Evolutionary conservation across 768 basidiomycete genomes (phyloP), one percentile per base, ranked within the genome.

Genomic region (Pleurotus citrinopileatus): DNA sequence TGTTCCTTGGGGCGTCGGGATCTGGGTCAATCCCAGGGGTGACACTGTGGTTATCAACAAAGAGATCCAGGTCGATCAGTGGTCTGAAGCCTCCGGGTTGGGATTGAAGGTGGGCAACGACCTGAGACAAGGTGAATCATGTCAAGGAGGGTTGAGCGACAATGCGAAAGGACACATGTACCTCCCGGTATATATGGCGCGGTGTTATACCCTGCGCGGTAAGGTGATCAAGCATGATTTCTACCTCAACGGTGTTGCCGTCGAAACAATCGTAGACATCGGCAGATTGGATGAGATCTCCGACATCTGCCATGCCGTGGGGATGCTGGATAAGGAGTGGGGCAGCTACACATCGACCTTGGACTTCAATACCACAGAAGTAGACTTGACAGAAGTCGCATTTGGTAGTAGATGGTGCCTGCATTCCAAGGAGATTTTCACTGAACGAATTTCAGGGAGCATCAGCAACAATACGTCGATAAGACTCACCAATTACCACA

Each of bases 231-330:
- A 94, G 70, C 81, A 94, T 81, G 55, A 89, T 81, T 28, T 93
- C 91, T 25, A 90, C 89, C 66, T 94, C 91, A 20, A 89, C 79
- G 0, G 77, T 80, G 62, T 94, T 93, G 57, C 78, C 77, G 58
- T 85, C 80, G 64, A 94, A 94, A 60, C 81, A 86, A 26, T 91
- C 91, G 57, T 92, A 94, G n/a, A 83, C 72, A 55, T 88, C 85
- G 0, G 82, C 67, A 23, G 86, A 88, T 65, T 88, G 82, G 36
- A 94, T 85, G 45, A 94, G 74, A 65, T 94, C 91, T n/a, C 79
- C 68, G 17, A 91, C 64, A 57, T 84, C 86, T 10, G 73, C 70
- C 65, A 92, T 70, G 23, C 79, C 84, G 54, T 91, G 85, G 2
- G 86, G 89, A 13, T 88, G 81, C 58, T 90, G 88, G 0, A 73